phyloP scores from a whole-genome alignment of 768 basidiomycete species.

The Kondoa malvinella region DNA sequence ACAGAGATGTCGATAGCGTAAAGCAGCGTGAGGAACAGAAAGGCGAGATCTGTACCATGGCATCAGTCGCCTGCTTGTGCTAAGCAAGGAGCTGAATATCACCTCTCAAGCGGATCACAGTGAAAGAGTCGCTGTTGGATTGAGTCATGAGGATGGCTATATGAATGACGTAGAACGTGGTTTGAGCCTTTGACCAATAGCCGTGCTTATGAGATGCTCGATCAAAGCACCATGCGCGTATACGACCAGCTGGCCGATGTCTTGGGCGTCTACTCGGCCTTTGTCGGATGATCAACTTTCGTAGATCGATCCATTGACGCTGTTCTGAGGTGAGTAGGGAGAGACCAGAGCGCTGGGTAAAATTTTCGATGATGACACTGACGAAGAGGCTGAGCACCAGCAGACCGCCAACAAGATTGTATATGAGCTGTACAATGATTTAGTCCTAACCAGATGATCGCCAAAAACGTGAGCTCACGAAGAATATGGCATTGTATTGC shows the following conservation, averaged over 20 bases:
- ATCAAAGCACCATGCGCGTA: conserved; percentile 78
- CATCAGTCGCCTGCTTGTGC: conserved; percentile 32
- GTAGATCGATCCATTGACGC: conserved; percentile 81
- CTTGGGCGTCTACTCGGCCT: conserved; percentile 68
- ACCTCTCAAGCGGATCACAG: conserved; percentile 20
- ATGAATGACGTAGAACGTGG: conserved; percentile 59
- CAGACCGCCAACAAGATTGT: conserved; percentile 83
- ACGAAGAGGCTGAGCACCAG: conserved; percentile 40
- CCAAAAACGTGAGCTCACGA: too few species aligned
- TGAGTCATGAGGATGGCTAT: conserved; percentile 57
- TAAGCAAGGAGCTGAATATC: too few species aligned
- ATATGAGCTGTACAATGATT: too few species aligned
- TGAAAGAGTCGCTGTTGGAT: conserved; percentile 14
- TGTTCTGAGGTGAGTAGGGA: conserved; percentile 74
- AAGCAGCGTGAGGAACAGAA: conserved; percentile 51
- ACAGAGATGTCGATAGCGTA: conserved; percentile 62
- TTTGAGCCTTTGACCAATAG: conserved; percentile 73
- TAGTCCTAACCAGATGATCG: too few species aligned
- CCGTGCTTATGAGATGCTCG: conserved; percentile 81
- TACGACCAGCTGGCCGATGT: conserved; percentile 37
- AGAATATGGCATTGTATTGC: conserved; percentile 74
- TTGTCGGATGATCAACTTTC: conserved; percentile 72
- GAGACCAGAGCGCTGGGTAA: conserved; percentile 66
- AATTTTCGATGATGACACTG: conserved; percentile 78
- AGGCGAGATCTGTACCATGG: conserved; percentile 43